Base-by-base conservation (phyloP, 208 protist genomes). In the Leishmania turanica region DNA sequence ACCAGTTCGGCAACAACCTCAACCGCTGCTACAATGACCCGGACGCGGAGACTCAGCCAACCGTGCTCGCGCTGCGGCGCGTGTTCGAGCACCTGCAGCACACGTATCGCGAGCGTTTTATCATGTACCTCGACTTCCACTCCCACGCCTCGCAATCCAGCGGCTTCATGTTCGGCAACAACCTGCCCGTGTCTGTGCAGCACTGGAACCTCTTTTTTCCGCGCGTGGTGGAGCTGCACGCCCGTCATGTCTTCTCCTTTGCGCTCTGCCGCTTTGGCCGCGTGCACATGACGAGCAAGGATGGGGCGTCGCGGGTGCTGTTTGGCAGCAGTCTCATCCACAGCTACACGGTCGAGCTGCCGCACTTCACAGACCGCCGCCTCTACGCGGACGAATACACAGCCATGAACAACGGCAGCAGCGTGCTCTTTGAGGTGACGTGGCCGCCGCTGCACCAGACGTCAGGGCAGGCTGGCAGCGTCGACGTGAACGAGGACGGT, bases 1-100 rank as follows among this genome's bases (percentile, higher is more conserved):
- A 99, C 77, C 91, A 95, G 74, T 93, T 86, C 68, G 97, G 97
- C 27, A 88, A 92, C 86, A 99, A 99, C 86, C 87, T 99, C 56
- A 99, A 99, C 84, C 94, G 98, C 15, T 97, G 90, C 90, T 99
- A 99, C 88, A 93, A 94, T 78, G 78, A 92, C 74, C 96, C 96
- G 2, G 88, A 95, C 49, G 82, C 90, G 54, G 71, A 78, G 54
- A 87, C 84, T 58, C 91, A 97, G 73, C 98, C 96, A 6, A 96
- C 94, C 37, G 91, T 98, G 49, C 87, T 86, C 69, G 92, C 95
- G n/a, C 78, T 98, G 34, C 89, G 91, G 65, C 88, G 91, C 53
- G 77, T 97, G 21, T 96, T 98, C 72, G 87, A 94, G 69, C 82
- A 95, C 73, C 80, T 98, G 15, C 88, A 93, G 51, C 80, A 81